Evolutionary conservation across 805 yeast species (phyloP).

Genomic region (Candida nemodendra): DNA sequence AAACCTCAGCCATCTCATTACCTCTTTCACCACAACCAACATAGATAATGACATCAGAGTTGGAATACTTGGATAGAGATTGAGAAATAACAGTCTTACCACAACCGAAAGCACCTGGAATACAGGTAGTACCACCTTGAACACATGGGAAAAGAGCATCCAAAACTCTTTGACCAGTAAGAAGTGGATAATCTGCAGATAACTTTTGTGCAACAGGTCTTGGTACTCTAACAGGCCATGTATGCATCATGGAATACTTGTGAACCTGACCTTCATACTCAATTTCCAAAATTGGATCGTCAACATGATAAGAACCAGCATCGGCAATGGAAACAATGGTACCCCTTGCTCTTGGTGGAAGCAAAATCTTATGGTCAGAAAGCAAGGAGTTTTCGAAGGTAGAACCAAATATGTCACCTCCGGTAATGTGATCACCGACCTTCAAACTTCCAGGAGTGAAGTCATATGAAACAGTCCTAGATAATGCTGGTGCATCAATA

Average conservation of each 20-base stretch:
- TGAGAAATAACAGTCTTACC: conserved; percentile 98
- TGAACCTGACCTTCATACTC: conserved; percentile 88
- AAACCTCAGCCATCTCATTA: conserved; percentile 98
- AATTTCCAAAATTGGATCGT: conserved; percentile 85
- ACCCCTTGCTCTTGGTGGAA: conserved; percentile 99
- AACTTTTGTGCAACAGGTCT: conserved; percentile 96
- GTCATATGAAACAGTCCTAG: conserved; percentile 78
- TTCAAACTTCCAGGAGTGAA: conserved; percentile 75
- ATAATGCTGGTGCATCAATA: conserved; percentile 92
- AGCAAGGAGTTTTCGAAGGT: conserved; percentile 92
- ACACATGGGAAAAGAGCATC: conserved; percentile 98
- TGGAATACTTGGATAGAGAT: conserved; percentile 93
- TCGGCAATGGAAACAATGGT: conserved; percentile 86
- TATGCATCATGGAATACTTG: conserved; percentile 90
- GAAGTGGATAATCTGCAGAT: conserved; percentile 89
- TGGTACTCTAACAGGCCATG: conserved; percentile 99
- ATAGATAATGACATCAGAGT: conserved; percentile 94
- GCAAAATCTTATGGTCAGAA: conserved; percentile 86
- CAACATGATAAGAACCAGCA: conserved; percentile 88
- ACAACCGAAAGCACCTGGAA: conserved; percentile 99
- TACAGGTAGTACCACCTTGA: conserved; percentile 99
- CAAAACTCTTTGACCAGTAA: conserved; percentile 98
- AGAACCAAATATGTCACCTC: conserved; percentile 96
- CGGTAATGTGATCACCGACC: conserved; percentile 96
- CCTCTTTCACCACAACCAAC: conserved; percentile 97